These are phyloP conservation scores for Biscogniauxia sp. DNA, from an alignment of 2,329 filamentous ascomycete species.

Conservation along the genomic window DNA sequence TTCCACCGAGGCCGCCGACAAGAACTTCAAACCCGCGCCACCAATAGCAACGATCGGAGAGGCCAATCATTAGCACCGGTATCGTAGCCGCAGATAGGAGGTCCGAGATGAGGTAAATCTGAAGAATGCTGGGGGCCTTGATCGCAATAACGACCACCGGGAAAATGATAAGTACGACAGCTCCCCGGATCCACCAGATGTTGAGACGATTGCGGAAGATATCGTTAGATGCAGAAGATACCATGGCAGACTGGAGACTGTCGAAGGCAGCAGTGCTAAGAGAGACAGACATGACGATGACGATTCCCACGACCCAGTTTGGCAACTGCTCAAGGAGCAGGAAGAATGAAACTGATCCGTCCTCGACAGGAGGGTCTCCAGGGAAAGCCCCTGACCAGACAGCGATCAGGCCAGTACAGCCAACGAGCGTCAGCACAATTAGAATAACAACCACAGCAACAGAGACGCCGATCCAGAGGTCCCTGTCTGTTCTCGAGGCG, in stretches of 20 bases:
- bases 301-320: slow-evolving; percentile 76
- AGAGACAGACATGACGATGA: slow-evolving; percentile 76
- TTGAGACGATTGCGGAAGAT: slow-evolving; percentile 79
- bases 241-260: slow-evolving; percentile 78
- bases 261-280: slow-evolving; percentile 79
- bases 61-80: slow-evolving; percentile 71
- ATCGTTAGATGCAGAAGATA: slow-evolving; percentile 81
- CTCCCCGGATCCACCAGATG: slow-evolving; percentile 68
- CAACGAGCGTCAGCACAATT: slow-evolving; percentile 70
- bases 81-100: slow-evolving; percentile 74
- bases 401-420: slow-evolving; percentile 70
- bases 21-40: slow-evolving; percentile 82
- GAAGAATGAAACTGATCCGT: slow-evolving; percentile 73
- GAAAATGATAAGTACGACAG: slow-evolving; percentile 70
- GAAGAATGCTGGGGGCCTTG: slow-evolving; percentile 69
- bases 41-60: slow-evolving; percentile 65
- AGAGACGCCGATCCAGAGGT: slow-evolving; percentile 72
- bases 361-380: slow-evolving; percentile 54
- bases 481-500: slow-evolving; percentile 73
- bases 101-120: slow-evolving; percentile 81
- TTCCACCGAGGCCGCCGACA: slow-evolving; percentile 71
- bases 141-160: slow-evolving; percentile 73
- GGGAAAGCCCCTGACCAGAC: slow-evolving; percentile 74
- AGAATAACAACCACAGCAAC: slow-evolving; percentile 65
- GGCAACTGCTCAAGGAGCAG: slow-evolving; percentile 69